Evolutionary conservation across 306 rosid genomes (phyloP).

Genomic region (Gynostemma pentaphyllum): DNA sequence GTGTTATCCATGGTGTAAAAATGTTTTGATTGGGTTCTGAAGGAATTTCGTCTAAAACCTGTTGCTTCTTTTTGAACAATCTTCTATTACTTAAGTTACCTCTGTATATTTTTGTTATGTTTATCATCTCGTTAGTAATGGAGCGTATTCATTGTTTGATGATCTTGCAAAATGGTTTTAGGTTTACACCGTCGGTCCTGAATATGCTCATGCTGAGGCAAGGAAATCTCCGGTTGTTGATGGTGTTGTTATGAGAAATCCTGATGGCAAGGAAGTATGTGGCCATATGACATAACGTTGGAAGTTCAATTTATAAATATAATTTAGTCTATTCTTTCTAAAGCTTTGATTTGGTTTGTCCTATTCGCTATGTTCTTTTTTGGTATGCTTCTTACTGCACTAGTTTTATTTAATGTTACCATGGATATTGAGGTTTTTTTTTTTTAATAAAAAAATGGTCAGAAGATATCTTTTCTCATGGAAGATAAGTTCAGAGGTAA

Average conservation of each 20-base stretch:
- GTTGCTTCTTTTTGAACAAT: background rate
- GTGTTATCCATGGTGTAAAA: background rate
- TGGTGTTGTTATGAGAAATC: conserved; percentile 99
- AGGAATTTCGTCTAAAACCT: background rate
- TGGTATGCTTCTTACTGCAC: background rate
- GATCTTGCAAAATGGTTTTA: conserved; percentile 27
- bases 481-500: background rate
- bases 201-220: conserved; percentile 99
- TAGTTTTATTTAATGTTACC: background rate
- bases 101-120: too few species aligned
- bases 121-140: background rate
- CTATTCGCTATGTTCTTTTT: background rate
- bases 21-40: background rate
- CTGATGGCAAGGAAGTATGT: conserved; percentile 96
- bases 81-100: background rate
- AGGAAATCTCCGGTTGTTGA: conserved; percentile 99
- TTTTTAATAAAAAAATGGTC: background rate
- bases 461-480: background rate
- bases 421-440: background rate
- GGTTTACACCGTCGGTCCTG: conserved; percentile 98
- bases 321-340: conserved; percentile 1
- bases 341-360: conserved; percentile 2
- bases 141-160: background rate
- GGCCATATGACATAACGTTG: conserved; percentile 9
- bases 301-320: conserved; percentile 1